Conservation (phyloP, 2,329 filamentous ascomycete species). For the Pseudophaeomoniella oleicola region DNA sequence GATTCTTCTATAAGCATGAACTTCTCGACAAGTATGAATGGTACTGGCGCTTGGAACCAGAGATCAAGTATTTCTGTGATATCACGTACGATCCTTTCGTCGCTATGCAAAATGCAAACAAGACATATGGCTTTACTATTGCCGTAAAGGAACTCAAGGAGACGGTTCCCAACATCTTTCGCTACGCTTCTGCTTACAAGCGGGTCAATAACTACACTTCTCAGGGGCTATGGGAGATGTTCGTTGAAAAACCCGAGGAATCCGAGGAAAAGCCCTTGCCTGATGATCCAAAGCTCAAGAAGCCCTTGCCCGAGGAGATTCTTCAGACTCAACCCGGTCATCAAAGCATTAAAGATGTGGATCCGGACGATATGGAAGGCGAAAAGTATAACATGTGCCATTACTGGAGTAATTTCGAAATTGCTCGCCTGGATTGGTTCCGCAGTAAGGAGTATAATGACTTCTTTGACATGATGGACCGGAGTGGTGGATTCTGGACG, state of each 20-base stretch:
- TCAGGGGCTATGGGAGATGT: constrained; percentile 97
- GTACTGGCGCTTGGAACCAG: constrained; percentile 98
- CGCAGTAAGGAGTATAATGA: constrained; percentile 94
- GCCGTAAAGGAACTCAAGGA: constrained; percentile 96
- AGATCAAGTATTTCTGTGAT: constrained; percentile 99
- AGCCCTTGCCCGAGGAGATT: constrained; percentile 68
- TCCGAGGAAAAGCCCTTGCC: constrained; percentile 25
- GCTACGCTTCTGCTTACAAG: constrained; percentile 97
- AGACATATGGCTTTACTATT: constrained; percentile 98
- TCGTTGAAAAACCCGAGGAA: constrained; percentile 55
- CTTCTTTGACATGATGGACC: constrained; percentile 98
- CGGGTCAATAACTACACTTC: constrained; percentile 79
- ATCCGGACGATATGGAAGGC: constrained; percentile 88
- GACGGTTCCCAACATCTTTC: constrained; percentile 96
- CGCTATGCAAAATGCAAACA: constrained; percentile 85
- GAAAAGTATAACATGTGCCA: constrained; percentile 99
- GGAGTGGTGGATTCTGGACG: constrained; percentile 97
- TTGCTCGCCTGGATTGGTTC: constrained; percentile 89
- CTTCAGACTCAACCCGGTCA: constrained; percentile 58
- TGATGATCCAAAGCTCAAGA: constrained; percentile 49
- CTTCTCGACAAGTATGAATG: constrained; percentile 93
- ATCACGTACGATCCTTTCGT: constrained; percentile 98
- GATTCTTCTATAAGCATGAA: constrained; percentile 95
- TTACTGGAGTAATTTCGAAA: constrained; percentile 99
- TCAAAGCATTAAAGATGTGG: constrained; percentile 62